Percentiles rank a stretch among this genome's conserved stretches.
Evolutionary conservation across 805 yeast genomes (phyloP).

Genomic region (Lipomyces japonicus): DNA sequence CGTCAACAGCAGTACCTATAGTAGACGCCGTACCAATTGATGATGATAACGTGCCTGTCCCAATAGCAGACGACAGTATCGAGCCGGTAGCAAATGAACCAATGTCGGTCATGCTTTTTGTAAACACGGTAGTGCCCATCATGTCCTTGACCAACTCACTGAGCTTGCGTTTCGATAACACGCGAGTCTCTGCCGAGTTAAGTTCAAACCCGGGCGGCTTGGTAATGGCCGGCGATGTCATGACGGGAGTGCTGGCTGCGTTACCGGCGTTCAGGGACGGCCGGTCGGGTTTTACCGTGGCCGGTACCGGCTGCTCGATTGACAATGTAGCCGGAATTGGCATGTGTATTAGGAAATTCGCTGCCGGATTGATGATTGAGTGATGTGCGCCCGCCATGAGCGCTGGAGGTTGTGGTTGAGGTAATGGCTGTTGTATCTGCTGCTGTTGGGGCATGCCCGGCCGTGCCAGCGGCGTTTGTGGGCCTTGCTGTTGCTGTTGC

Average conservation of each 20-base stretch:
- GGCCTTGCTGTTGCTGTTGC: conserved; percentile 28
- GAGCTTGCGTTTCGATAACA: conserved; percentile 82
- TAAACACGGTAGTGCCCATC: conserved; percentile 72
- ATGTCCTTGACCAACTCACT: conserved; percentile 72
- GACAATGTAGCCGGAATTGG: conserved; percentile 63
- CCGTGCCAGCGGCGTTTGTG: not conserved
- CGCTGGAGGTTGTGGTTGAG: conserved; percentile 9
- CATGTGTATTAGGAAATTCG: conserved; percentile 32
- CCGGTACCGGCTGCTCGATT: conserved; percentile 63
- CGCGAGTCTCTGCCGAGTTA: conserved; percentile 50
- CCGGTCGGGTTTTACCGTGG: conserved; percentile 61
- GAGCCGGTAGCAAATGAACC: not conserved
- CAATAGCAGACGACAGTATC: not conserved
- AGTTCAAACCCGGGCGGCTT: conserved; percentile 80
- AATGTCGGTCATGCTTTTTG: conserved; percentile 57
- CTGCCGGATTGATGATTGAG: conserved; percentile 39
- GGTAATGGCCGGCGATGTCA: conserved; percentile 70
- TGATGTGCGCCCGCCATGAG: conserved; percentile 26
- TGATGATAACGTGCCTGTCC: no score
- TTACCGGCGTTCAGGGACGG: conserved; percentile 84
- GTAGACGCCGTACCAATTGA: conserved; percentile 25
- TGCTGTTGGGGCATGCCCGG: conserved; percentile 4
- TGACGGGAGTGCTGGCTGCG: conserved; percentile 64
- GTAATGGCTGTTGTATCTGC: conserved; percentile 12
- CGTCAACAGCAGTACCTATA: no score